Base-by-base conservation (phyloP, 2,329 filamentous ascomycete species). In the Fusarium sp. region DNA sequence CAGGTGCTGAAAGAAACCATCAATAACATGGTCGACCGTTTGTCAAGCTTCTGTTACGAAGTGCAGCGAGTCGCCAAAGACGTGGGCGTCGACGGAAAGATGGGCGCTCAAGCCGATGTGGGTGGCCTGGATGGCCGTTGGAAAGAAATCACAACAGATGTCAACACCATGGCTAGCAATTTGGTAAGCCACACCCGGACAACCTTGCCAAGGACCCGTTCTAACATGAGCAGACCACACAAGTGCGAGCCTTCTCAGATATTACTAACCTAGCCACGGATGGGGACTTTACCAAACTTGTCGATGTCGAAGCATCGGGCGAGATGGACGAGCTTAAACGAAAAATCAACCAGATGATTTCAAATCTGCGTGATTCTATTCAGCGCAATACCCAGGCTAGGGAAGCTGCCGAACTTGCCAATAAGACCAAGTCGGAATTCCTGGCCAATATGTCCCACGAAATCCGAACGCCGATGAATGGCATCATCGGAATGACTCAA, bases 331-430 rank as follows among this genome's bases (percentile, higher is more conserved):
- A 98, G 80, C 86, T 99, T 74, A 99, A 99, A 83, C 90, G 94
- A 76, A 98, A 98, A 86, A 98, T 99, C 87, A 99, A 98, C 79
- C 93, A 97, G 83, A 99, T 99, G 96, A 94, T 98, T 55, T 96
- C 93, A 78, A 97, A 97, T 78, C 83, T 99, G 68, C 87, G 95
- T 73, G 96, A 98, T 81, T 97, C 93, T 85, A 98, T 99, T 73
- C 94, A 98, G 80, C 90, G 94, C 79, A 99, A 98, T 79, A 98
- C 94, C 5, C 93, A 94, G 72, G 96, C 96, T 60, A 92, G 96
- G 80, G 95, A 98, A 81, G 94, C 95, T 48, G 96, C 96, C 75
- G 96, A 99, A 79, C 84, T 98, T 78, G 96, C 96, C 69, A 98
- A 98, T 84, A 95, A 97, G 82, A 98, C 95, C 43, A 99, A 99